Base-by-base conservation (phyloP, 495 filamentous ascomycete species). In the Glonium stellatum region DNA sequence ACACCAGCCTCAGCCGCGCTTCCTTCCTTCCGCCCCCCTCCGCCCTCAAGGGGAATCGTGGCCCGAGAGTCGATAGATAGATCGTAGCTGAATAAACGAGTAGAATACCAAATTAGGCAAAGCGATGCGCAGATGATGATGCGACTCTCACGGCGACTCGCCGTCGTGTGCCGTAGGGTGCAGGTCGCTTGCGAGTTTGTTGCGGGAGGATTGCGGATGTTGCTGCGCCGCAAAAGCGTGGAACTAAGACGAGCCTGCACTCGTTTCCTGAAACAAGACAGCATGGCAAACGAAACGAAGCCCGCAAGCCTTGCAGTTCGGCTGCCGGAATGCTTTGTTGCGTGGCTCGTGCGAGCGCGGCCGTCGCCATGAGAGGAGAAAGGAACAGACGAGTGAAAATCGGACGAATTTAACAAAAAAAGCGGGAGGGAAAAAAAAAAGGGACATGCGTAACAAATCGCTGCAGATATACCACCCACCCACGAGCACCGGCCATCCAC, bases 391-490 rank as follows among this genome's bases (percentile, higher is more conserved):
- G 48, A 15, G 13, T 51, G 48, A 31, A 51, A 25, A 15, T 48
- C 15, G 44, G 18, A 15, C 11, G 6, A 31, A 3, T 31, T 31
- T 31, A n/a, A 18, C 13, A 18, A 48, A 48, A 19, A 15, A 48
- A 48, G n/a, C 37, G 37, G 37, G 21, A 46, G 41, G 21, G 22
- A 18, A 48, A 18, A 48, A 48, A 19, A 15, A 48, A 48, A 48
- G 44, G 27, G 27, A 31, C 44, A 48, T 48, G 44, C 44, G 18
- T 48, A 48, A 48, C n/a, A 48, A 48, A 51, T 51, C 48, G 48
- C 48, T 51, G 48, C 48, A 51, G 25, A 25, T 51, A 23, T 22
- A 51, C 48, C 48, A 25, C 48, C 48, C 48, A 51, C 48, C 48
- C 48, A 51, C 19, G 11, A 0, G 48, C 48, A 51, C 48, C 48